Base-by-base conservation (phyloP, 495 filamentous ascomycete species). In the Penicillium mononematosum region DNA sequence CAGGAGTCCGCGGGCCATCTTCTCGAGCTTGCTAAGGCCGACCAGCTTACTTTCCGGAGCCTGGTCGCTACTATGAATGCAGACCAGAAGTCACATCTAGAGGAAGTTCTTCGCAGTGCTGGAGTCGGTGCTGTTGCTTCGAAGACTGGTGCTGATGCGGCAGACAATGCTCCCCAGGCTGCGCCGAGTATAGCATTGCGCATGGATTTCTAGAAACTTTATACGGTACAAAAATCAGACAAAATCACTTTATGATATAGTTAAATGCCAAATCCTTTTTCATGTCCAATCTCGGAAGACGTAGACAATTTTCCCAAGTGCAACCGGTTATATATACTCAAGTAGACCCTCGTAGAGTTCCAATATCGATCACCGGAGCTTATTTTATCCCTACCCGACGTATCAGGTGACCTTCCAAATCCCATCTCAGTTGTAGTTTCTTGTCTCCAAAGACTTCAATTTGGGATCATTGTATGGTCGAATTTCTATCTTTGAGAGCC, bases 141-240 rank as follows among this genome's bases (percentile, higher is more conserved):
- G 6, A 63, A 51, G 67, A 60, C 47, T 17, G 61, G 44, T 14
- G 11, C 19, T 38, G 64, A 65, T 36, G 56, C 59, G 52, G 70
- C 58, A 29, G 75, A 71, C 22, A 70, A 66, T 59, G 68, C 66
- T 29, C 71, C 79, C 34, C 83, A 77, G 57, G 83, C 64, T 45
- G 80, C 86, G 72, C 95, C 94, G 14, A 96, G 75, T 58, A 99
- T 99, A 81, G 91, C 91, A 50, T 67, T 99, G 70, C 90, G 93
- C 78, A 92, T 98, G 88, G 81, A 96, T 67, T 97, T 98, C 82
- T 80, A 68, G 45, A 43, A 22, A 43, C 47, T 60, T 14, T 55
- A 60, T 60, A 63, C 38, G 31, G 34, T 44, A 47, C 47, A 31
- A 20, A 47, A 3, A 20, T 6, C 36, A 42, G 17, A 52, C 16